These are phyloP conservation scores for Kingdonia uniflora DNA, from an alignment of 164 flowering plant species.

Conservation along the genomic window DNA sequence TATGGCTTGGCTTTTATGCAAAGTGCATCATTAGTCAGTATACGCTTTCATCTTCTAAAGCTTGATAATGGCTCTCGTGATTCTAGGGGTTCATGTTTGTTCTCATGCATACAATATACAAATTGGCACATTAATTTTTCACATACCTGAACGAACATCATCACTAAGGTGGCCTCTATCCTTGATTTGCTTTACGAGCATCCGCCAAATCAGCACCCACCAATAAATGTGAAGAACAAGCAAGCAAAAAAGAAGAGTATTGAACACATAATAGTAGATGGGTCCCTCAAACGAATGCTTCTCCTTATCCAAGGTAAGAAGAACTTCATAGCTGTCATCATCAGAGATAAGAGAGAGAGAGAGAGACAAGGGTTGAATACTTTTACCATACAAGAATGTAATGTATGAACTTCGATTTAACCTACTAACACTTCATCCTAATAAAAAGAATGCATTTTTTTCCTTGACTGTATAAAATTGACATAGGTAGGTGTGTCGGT, in stretches of 20 bases:
- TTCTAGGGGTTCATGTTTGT: background rate
- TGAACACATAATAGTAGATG: slow-evolving; percentile 74
- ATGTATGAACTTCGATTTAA: too few relatives aligned
- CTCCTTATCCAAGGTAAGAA: slow-evolving; percentile 48
- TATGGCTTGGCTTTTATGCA: too few relatives aligned
- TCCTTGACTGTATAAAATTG: too few relatives aligned
- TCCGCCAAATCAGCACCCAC: slow-evolving; percentile 82
- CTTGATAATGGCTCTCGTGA: too few relatives aligned
- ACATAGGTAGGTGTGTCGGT: too few relatives aligned
- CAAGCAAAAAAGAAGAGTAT: slow-evolving; percentile 68
- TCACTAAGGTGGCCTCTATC: slow-evolving; percentile 78
- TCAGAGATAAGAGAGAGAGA: background rate
- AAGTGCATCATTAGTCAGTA: too few relatives aligned
- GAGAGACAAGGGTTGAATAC: too few relatives aligned
- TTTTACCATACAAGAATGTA: too few relatives aligned
- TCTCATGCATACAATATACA: background rate
- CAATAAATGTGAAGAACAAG: slow-evolving; percentile 87
- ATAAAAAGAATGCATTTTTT: too few relatives aligned
- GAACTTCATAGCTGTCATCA: slow-evolving; percentile 70
- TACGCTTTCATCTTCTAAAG: too few relatives aligned
- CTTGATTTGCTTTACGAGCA: slow-evolving; percentile 84
- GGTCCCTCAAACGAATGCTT: slow-evolving; percentile 64
- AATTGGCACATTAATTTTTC: too few relatives aligned
- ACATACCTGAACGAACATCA: slow-evolving; percentile 87
- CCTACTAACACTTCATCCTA: too few relatives aligned